Conservation (phyloP, 1,284 basidiomycete species). For the Ceratobasidium sp. region DNA sequence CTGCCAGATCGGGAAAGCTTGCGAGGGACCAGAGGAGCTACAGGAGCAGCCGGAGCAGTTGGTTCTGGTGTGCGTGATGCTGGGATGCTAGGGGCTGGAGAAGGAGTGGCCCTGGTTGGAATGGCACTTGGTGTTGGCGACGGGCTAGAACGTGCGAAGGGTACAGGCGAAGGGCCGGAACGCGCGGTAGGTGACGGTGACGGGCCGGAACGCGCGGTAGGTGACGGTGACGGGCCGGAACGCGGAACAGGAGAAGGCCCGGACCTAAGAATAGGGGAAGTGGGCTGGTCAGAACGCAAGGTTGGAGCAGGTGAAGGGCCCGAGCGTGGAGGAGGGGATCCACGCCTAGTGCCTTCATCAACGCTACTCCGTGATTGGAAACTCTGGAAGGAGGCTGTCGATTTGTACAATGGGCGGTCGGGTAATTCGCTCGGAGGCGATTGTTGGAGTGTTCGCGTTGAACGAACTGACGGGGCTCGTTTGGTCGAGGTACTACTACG, state of each 20-base stretch:
- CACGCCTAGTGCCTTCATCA: neutral
- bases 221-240: constrained; percentile 26
- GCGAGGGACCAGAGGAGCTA: constrained; percentile 45
- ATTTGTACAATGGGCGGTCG: constrained; percentile 22
- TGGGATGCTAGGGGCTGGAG: constrained; percentile 46
- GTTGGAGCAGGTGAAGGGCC: constrained; percentile 28
- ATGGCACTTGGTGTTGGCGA: constrained; percentile 42
- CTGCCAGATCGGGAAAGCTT: constrained; percentile 29
- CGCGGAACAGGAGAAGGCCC: constrained; percentile 5
- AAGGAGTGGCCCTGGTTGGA: constrained; percentile 45
- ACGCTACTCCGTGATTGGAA: constrained; percentile 23
- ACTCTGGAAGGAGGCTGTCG: constrained; percentile 21
- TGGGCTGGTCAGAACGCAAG: neutral
- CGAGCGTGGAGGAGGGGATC: constrained; percentile 16
- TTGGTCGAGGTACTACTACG: constrained; percentile 36
- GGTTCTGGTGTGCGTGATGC: constrained; percentile 45
- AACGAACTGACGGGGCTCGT: constrained; percentile 20
- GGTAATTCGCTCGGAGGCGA: neutral
- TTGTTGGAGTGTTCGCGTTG: constrained; percentile 30
- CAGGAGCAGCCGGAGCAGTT: constrained; percentile 42
- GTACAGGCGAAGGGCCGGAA: constrained; percentile 34
- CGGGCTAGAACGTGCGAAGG: constrained; percentile 13
- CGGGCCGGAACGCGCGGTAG: constrained; percentile 25
- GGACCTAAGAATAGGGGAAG: constrained; percentile 9
- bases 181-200: constrained; percentile 26